Conservation (phyloP, 257 asterid genomes). For the Gentiana straminea region DNA sequence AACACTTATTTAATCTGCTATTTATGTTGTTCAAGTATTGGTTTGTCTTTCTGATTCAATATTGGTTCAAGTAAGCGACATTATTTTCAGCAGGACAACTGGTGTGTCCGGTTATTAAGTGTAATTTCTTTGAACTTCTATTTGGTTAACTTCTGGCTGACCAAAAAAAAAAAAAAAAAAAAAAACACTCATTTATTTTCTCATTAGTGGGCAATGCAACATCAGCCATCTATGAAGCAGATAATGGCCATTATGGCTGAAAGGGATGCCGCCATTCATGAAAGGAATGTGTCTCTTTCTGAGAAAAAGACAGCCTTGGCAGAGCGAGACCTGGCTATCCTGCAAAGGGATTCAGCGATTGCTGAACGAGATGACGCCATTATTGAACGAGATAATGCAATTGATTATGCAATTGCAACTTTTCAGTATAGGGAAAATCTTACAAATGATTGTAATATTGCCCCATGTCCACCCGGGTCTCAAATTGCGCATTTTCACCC, state of each 20-base stretch:
- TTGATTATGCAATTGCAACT: too few species aligned
- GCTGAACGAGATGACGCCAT: slow-evolving; percentile 78
- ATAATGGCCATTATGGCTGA: slow-evolving; percentile 90
- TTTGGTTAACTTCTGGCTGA: too few species aligned
- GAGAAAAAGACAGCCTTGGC: slow-evolving; percentile 86
- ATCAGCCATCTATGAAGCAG: slow-evolving; percentile 97
- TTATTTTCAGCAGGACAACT: too few species aligned
- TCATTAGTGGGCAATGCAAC: slow-evolving; percentile 87
- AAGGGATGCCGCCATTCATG: slow-evolving; percentile 94
- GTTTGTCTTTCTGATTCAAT: too few species aligned
- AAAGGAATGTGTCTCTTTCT: slow-evolving; percentile 73
- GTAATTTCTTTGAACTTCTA: neutral
- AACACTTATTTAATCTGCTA: too few species aligned
- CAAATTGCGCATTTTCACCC: slow-evolving; percentile 68
- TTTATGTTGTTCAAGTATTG: too few species aligned
- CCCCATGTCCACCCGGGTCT: slow-evolving; percentile 71
- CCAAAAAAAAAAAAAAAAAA: too few species aligned
- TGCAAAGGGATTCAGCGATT: slow-evolving; percentile 78
- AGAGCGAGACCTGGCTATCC: slow-evolving; percentile 84
- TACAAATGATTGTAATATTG: slow-evolving; percentile 28
- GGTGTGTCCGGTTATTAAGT: neutral
- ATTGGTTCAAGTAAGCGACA: too few species aligned
- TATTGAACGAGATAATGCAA: slow-evolving; percentile 79
- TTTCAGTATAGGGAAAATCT: slow-evolving; percentile 65
- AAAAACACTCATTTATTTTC: slow-evolving; percentile 5